phyloP scores from a whole-genome alignment of 495 filamentous ascomycete species.

The Aspergillus diversus region DNA sequence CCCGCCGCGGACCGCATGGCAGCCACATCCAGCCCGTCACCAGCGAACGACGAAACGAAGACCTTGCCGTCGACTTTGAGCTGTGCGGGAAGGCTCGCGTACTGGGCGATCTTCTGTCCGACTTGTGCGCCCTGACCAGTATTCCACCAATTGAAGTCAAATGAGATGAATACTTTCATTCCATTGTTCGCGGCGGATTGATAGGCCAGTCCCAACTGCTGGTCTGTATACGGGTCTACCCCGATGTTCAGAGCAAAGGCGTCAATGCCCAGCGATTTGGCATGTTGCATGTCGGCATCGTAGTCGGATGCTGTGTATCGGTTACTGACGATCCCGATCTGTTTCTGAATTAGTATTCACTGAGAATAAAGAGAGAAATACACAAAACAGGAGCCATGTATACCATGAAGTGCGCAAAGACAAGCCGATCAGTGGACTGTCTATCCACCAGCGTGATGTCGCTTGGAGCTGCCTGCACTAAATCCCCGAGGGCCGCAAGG shows the following conservation, averaged over 20 bases:
- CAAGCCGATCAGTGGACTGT: too few species aligned
- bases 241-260: conserved; percentile 66
- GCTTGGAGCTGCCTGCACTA: too few species aligned
- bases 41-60: conserved; percentile 59
- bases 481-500: too few species aligned
- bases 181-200: conserved; percentile 58
- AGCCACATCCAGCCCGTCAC: conserved; percentile 51
- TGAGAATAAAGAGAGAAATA: too few species aligned
- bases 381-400: too few species aligned
- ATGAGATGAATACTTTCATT: conserved; percentile 66
- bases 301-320: conserved; percentile 54
- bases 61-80: conserved; percentile 59
- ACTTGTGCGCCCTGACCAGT: conserved; percentile 43
- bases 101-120: conserved; percentile 53
- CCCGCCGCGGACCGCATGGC: conserved; percentile 49
- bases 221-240: conserved; percentile 53
- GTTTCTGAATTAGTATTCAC: not conserved
- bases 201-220: conserved; percentile 61
- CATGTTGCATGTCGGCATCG: conserved; percentile 60
- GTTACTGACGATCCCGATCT: conserved; percentile 59
- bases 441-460: too few species aligned
- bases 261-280: conserved; percentile 59
- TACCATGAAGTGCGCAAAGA: too few species aligned
- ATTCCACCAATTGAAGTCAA: conserved; percentile 62
- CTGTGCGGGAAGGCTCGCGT: conserved; percentile 52